Evolutionary conservation across 805 yeast species (phyloP).

Genomic region (Candida corydali): DNA sequence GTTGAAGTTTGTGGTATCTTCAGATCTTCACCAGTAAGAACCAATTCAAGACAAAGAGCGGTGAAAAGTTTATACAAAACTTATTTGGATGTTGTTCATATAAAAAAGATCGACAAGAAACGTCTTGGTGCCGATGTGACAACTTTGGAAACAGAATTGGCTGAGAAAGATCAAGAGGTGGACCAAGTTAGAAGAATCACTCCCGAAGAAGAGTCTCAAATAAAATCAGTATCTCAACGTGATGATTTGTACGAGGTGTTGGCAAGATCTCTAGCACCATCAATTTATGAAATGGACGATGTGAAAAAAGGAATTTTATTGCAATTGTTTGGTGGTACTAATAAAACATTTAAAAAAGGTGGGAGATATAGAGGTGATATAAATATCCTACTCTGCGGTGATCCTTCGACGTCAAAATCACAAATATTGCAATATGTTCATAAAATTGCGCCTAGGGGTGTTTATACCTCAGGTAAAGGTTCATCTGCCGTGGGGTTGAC

Average conservation of each 20-base stretch:
- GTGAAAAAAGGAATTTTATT: slow-evolving; percentile 92
- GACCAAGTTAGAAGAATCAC: slow-evolving; percentile 71
- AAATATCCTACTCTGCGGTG: slow-evolving; percentile 90
- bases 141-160: slow-evolving; percentile 50
- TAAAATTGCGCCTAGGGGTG: slow-evolving; percentile 96
- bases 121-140: slow-evolving; percentile 78
- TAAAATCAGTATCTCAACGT: slow-evolving; percentile 59
- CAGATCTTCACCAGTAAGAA: slow-evolving; percentile 86
- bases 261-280: slow-evolving; percentile 93
- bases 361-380: slow-evolving; percentile 96
- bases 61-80: slow-evolving; percentile 85
- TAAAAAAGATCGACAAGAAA: slow-evolving; percentile 78
- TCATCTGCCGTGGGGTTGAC: slow-evolving; percentile 99
- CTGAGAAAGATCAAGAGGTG: slow-evolving; percentile 64
- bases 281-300: slow-evolving; percentile 93
- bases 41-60: slow-evolving; percentile 79
- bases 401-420: slow-evolving; percentile 96
- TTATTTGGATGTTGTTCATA: slow-evolving; percentile 89
- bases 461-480: slow-evolving; percentile 97
- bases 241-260: slow-evolving; percentile 80
- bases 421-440: slow-evolving; percentile 93
- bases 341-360: slow-evolving; percentile 82
- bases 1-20: slow-evolving; percentile 94
- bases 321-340: slow-evolving; percentile 94
- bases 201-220: slow-evolving; percentile 63